Base-by-base conservation (phyloP, 306 rosid genomes). In the Cicer arietinum region DNA sequence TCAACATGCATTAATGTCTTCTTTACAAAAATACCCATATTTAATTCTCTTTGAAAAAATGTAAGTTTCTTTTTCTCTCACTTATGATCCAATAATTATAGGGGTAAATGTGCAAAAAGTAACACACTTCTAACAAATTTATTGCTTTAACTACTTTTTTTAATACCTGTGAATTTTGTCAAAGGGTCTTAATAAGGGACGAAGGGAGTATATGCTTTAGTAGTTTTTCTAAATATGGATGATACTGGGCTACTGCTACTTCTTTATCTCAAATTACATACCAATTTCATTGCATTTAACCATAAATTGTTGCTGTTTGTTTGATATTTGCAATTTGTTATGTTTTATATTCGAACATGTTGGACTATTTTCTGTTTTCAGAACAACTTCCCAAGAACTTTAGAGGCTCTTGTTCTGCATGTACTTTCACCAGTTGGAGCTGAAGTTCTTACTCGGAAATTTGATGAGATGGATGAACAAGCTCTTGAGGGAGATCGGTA, bases 401-500 rank as follows among this genome's bases (percentile, higher is more conserved):
- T 92, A 76, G 99, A 95, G 91, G 96, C 92, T 86, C 84, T 95
- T 73, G 84, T 92, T 56, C 81, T 90, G 82, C 98, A 90, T 83
- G 89, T 84, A 67, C 96, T 92, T 80, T 87, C 98, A 66, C 99
- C 98, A 0, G 81, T 90, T 68, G 97, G 93, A 66, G 89, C 92
- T 16, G 99, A 95, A 84, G 92, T 92, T 65, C 97, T 92, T 79
- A 90, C 96, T 40, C 77, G 85, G 46, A 90, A 92, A 87, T 95
- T 95, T 83, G 99, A 95, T 47, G 91, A 88, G 87, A 91, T 92
- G 85, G 98, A 95, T 83, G 86, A 76, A 80, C 87, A 46, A 62
- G 88, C 63, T 73, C 76, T 84, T 7, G 88, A 78, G 80, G 86
- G 86, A 77, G 99, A 92, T 46, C 82, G 95, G 99, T 92, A 84